Base-by-base conservation (phyloP, 257 asterid species). In the Lavandula angustifolia region DNA sequence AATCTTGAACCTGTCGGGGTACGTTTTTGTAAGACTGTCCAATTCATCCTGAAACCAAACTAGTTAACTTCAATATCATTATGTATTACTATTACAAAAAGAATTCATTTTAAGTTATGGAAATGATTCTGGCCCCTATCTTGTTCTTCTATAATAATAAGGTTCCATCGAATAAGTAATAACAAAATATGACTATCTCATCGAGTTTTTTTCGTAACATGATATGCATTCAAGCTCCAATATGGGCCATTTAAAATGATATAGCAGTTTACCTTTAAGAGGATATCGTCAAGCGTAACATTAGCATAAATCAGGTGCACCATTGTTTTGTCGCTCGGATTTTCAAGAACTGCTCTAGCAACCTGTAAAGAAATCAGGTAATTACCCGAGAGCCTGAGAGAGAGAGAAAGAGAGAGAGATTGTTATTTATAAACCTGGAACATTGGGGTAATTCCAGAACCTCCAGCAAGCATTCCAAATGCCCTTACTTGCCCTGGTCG, bases 221-320 rank as follows among this genome's bases (percentile, higher is more conserved):
- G 11, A 9, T 46, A 13, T 7, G 27, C 29, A 9, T 13, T 3
- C 27, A 7, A 34, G 46, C 16, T 34, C 44, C 31, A 33, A 38
- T 17, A 14, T 40, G 41, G 9, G 6, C 2, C 14, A 47, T 12
- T 47, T 3, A 6, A 37, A 37, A 37, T 2, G 42, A 37, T 16
- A 12, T 12, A 22, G 58, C 14, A 44, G 41, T 49, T 64, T 76
- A 91, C 96, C 96, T 87, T 91, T 40, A 91, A 47, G 60, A 91
- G 87, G 76, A 91, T 87, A 78, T 91, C 97, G 12, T 91, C 95
- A 5, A 57, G 49, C 14, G 88, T 80, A 66, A 87, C 94, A 70
- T 91, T 91, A 70, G 97, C 97, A 74, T 91, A 91, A 52, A 91
- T 85, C 67, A 91, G 84, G 76, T 84, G 85, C 81, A 91, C 89